phyloP scores from a whole-genome alignment of 768 basidiomycete species.

The Phylloporus sp. region DNA sequence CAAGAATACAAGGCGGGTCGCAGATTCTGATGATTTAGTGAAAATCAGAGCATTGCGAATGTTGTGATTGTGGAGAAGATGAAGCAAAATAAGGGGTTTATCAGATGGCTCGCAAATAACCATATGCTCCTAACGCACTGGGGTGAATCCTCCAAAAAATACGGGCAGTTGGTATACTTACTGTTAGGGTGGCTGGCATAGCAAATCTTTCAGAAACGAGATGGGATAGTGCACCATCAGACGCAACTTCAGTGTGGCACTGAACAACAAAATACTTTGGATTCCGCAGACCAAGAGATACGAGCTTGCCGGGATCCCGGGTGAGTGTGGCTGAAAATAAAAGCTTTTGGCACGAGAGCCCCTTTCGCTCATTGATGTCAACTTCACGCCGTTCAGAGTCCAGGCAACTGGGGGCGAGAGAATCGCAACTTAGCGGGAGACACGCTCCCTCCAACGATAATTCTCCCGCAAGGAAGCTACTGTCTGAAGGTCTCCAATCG shows the following conservation, averaged over 20 bases:
- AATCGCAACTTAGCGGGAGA: constrained; percentile 28
- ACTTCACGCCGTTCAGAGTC: constrained; percentile 27
- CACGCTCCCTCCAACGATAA: constrained; percentile 3
- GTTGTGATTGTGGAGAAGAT: constrained; percentile 63
- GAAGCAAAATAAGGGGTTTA: constrained; percentile 87
- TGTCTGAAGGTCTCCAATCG: constrained; percentile 33
- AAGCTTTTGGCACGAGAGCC: constrained; percentile 83
- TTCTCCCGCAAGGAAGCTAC: neutral
- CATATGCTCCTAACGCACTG: constrained; percentile 72
- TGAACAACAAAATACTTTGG: constrained; percentile 90
- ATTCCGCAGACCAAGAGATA: constrained; percentile 67
- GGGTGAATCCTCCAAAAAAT: constrained; percentile 1
- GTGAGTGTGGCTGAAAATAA: constrained; percentile 96
- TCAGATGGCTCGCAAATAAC: constrained; percentile 68
- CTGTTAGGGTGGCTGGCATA: constrained; percentile 73
- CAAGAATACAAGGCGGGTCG: constrained; percentile 72
- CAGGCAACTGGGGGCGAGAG: constrained; percentile 58
- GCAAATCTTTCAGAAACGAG: constrained; percentile 71
- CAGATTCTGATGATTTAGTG: constrained; percentile 95
- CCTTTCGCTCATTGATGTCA: constrained; percentile 53
- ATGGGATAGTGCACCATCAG: constrained; percentile 40
- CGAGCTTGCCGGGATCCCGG: constrained; percentile 88
- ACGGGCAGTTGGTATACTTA: constrained; percentile 31
- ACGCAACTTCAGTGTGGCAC: constrained; percentile 34
- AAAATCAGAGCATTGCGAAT: constrained; percentile 81